Conservation (phyloP, 1,284 basidiomycete genomes). For the Stereum hirsutum region DNA sequence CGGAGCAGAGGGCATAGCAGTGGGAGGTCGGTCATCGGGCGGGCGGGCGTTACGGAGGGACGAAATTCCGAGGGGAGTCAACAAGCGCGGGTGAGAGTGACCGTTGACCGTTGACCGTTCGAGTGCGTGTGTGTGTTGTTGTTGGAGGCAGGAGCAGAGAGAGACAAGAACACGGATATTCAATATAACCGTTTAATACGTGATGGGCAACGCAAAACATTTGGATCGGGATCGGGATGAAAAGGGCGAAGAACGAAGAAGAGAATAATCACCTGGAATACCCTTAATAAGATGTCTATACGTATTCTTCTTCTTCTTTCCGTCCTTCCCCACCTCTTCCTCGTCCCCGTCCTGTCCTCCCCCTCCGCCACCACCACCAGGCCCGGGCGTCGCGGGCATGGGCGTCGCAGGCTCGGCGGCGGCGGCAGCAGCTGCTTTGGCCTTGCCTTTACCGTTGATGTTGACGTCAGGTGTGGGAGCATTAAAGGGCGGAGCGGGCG, state of each 20-base stretch:
- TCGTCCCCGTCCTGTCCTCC: constrained; percentile 39
- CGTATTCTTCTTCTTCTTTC: constrained; percentile 71
- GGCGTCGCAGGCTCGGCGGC: too few relatives aligned
- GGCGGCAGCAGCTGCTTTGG: constrained; percentile 32
- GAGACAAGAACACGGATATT: too few relatives aligned
- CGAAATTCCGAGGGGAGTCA: too few relatives aligned
- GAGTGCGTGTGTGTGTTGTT: too few relatives aligned
- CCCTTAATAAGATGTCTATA: constrained; percentile 73
- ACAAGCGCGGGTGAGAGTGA: too few relatives aligned
- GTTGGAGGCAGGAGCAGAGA: too few relatives aligned
- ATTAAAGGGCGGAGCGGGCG: constrained; percentile 12
- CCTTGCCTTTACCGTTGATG: constrained; percentile 64
- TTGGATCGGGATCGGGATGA: background rate
- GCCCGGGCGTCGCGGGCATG: constrained; percentile 13
- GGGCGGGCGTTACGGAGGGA: too few relatives aligned
- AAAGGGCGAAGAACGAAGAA: constrained; percentile 21
- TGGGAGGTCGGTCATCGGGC: too few relatives aligned
- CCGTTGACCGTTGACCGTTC: too few relatives aligned
- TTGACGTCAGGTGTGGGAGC: constrained; percentile 16
- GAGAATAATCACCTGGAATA: constrained; percentile 66
- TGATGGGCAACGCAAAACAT: too few relatives aligned
- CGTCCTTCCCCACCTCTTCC: constrained; percentile 44
- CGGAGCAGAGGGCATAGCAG: too few relatives aligned
- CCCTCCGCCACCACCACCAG: constrained; percentile 27
- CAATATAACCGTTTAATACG: too few relatives aligned